Percentiles rank a stretch among this genome's conserved stretches.
Evolutionary conservation across 73 alveolate species (phyloP).

Genomic region (Tetrahymena thermophila): DNA sequence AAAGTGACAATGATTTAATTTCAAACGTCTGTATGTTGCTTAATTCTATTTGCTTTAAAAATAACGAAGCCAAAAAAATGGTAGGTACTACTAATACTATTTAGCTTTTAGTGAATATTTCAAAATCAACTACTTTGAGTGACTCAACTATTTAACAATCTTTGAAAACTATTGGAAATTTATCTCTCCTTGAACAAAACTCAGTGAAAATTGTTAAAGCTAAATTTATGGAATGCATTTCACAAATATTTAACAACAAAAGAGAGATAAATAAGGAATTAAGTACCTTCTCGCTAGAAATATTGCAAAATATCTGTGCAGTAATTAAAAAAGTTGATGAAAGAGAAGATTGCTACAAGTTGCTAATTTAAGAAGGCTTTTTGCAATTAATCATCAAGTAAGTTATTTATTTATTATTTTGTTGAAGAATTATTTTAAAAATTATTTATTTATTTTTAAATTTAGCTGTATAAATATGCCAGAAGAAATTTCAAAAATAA

Average conservation of each 20-base stretch:
- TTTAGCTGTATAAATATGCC: neutral
- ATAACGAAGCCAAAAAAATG: neutral
- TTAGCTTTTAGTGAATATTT: neutral
- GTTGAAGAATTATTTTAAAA: neutral
- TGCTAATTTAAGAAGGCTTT: neutral
- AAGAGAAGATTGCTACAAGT: neutral
- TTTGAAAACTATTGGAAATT: neutral
- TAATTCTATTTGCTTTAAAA: neutral
- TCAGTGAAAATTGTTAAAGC: neutral
- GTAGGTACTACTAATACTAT: neutral
- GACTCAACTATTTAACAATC: neutral
- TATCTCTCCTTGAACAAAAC: neutral
- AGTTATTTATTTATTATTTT: no score
- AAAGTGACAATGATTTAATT: neutral
- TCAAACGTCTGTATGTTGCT: neutral
- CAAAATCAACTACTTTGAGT: neutral
- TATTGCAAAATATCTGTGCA: neutral
- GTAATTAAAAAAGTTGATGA: neutral
- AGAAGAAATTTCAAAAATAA: neutral
- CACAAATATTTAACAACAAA: neutral
- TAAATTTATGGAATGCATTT: neutral
- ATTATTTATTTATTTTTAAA: neutral
- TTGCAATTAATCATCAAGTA: neutral
- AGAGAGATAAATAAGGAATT: neutral
- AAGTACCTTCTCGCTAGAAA: neutral